Base-by-base conservation (phyloP, 805 yeast genomes). In the Candida palmyrensis region DNA sequence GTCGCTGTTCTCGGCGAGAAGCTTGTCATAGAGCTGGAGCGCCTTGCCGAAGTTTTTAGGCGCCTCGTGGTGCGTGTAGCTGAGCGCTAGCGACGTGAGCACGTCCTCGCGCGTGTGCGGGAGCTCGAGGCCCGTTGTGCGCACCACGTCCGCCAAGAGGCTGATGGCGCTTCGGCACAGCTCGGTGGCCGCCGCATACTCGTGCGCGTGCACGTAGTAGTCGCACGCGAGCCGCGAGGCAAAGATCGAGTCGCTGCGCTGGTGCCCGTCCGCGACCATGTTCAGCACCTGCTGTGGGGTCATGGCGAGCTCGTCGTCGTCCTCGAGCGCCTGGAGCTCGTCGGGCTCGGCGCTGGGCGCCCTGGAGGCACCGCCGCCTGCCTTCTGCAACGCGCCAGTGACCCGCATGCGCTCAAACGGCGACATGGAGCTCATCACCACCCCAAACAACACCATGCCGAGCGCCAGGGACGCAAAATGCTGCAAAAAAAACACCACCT, bases 1-100 rank as follows among this genome's bases (percentile, higher is more conserved):
- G 4, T 54, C 46, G 4, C 71, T 68, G 37, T 59, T 62, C 3
- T 46, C 47, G 12, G 40, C 42, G 17, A 86, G 62, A 3, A 88
- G 75, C 16, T 66, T 60, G 23, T 82, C 82, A 54, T 82, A 92
- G 11, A 88, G 55, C 30, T 75, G 75, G 18, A 82, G 50, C 0
- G 98, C 97, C 17, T 79, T 67, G 2, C 74, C 66, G 48, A 76
- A 86, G 56, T 90, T 84, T 55, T 87, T 87, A 8, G 97, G 98
- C 0, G 97, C 83, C 53, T 90, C 96, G 48, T 79, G 73, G 49
- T 85, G 82, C 0, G 95, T 84, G 49, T 88, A 85, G 1, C 82
- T 71, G 1, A 79, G 73, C 0, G 92, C 97, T 35, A 85, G 64
- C 16, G 75, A 66, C 23, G 87, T 69, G 6, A 82, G 64, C 15